Evolutionary conservation across 768 basidiomycete genomes (phyloP), one percentile per base, ranked within the genome.

Genomic region (Dacryopinax primogenitus): DNA sequence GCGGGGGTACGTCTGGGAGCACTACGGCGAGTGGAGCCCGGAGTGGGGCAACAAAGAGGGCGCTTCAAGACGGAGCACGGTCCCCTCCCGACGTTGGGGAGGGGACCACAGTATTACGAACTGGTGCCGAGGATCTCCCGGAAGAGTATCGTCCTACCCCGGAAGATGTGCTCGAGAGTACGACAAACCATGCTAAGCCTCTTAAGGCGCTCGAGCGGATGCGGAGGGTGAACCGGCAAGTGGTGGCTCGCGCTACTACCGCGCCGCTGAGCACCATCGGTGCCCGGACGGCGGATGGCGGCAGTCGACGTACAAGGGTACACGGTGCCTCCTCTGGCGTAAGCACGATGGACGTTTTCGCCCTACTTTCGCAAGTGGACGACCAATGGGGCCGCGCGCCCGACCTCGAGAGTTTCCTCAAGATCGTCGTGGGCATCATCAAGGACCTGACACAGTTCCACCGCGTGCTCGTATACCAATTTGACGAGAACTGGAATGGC

Each of bases 371-470:
- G 15, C 87, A 90, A 73, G 85, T 90, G 70, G 90, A 88, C 73
- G 87, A 91, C 67, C 89, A 91, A 71, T 80, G 90, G 2, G 83
- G 83, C 1, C 77, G 79, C 16, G 85, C 87, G 15, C 76, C 81
- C 0, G 84, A 87, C 68, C 72, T 91, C 65, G 82, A 86, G 21
- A 78, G 77, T 30, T 88, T 89, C 72, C 75, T 90, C 70, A 84
- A 90, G 70, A 79, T 90, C 58, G 81, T 84, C 1, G 87, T 86
- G 2, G 87, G 88, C 7, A 77, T 84, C 30, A 77, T 90, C 69
- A 86, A 87, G 74, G 88, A 92, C 72, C 72, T 92, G 66, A 87
- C 87, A 15, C 86, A 87, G 71, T 90, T 90, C 73, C 88, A 90
- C 71, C 81, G 89, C 23, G 86, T 89, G 33, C 76, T 92, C 73